Evolutionary conservation across 768 basidiomycete genomes (phyloP).

Genomic region (Russula emetica): DNA sequence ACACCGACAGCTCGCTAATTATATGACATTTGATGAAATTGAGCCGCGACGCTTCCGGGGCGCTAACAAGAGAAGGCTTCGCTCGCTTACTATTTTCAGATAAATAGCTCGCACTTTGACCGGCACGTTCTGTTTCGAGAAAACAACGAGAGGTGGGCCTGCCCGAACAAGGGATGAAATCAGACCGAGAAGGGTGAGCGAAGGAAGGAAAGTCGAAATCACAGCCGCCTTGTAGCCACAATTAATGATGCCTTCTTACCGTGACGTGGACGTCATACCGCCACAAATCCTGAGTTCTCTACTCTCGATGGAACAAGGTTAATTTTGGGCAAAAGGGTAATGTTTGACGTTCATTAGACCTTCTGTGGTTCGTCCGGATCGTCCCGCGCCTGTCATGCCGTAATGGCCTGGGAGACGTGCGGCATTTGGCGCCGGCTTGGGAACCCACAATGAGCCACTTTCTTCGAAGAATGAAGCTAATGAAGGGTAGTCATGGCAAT

Average conservation of each 20-base stretch:
- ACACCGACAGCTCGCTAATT: neutral
- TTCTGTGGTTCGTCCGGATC: too few relatives aligned
- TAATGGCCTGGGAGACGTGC: neutral
- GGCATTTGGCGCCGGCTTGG: neutral
- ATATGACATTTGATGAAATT: neutral
- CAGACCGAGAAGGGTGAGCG: neutral
- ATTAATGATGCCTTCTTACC: too few relatives aligned
- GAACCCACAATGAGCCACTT: neutral
- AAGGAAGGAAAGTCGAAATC: neutral
- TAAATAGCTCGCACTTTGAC: neutral
- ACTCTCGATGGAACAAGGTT: neutral
- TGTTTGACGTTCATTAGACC: neutral
- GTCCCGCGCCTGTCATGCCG: neutral
- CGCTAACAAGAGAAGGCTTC: neutral
- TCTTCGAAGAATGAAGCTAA: neutral
- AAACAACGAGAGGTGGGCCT: neutral
- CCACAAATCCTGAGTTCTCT: neutral
- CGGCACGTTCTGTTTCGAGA: neutral
- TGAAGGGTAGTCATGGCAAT: neutral
- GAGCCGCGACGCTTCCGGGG: neutral
- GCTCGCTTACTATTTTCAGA: too few relatives aligned
- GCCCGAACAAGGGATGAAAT: neutral
- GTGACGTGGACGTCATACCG: neutral
- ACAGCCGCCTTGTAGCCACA: conserved; percentile 31
- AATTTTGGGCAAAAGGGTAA: neutral